A percentile compares a stretch with the other conserved stretches of the same genome.
These are phyloP conservation scores for Solanum virginianum DNA, from an alignment of 257 asterid genomes.

Conservation along the genomic window DNA sequence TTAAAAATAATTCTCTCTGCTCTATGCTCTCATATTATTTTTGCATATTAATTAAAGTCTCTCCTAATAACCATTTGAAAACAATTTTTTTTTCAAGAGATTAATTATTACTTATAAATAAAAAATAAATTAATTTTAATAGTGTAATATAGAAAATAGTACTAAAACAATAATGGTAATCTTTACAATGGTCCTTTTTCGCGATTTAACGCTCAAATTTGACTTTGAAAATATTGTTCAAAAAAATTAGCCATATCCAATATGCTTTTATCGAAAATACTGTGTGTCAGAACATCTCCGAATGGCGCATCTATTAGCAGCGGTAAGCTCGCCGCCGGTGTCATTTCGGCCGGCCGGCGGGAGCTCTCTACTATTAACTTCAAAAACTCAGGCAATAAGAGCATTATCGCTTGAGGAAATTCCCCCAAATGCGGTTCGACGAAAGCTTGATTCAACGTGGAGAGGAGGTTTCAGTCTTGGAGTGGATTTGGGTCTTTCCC, in stretches of 20 bases:
- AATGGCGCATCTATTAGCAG: neutral
- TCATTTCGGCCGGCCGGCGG: neutral
- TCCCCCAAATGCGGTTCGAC: constrained; percentile 61
- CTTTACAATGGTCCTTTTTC: neutral
- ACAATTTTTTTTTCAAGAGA: neutral
- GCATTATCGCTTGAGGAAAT: constrained; percentile 35
- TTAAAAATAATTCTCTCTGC: neutral
- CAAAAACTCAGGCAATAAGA: neutral
- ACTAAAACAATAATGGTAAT: neutral
- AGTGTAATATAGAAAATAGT: too few species aligned
- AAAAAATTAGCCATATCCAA: neutral
- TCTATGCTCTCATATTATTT: too few species aligned
- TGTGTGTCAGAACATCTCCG: neutral
- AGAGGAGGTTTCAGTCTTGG: constrained; percentile 94
- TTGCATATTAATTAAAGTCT: neutral
- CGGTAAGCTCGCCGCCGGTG: neutral
- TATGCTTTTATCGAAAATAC: neutral
- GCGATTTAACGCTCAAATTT: neutral
- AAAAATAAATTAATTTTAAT: too few species aligned
- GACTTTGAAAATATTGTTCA: neutral
- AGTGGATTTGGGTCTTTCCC: constrained; percentile 67
- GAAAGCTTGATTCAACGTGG: constrained; percentile 54
- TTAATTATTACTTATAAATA: too few species aligned
- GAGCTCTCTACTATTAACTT: neutral
- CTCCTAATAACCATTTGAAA: neutral